A percentile compares a stretch with the other conserved stretches of the same genome.
Evolutionary conservation across 306 rosid species (phyloP).

Genomic region (Inga oerstediana): DNA sequence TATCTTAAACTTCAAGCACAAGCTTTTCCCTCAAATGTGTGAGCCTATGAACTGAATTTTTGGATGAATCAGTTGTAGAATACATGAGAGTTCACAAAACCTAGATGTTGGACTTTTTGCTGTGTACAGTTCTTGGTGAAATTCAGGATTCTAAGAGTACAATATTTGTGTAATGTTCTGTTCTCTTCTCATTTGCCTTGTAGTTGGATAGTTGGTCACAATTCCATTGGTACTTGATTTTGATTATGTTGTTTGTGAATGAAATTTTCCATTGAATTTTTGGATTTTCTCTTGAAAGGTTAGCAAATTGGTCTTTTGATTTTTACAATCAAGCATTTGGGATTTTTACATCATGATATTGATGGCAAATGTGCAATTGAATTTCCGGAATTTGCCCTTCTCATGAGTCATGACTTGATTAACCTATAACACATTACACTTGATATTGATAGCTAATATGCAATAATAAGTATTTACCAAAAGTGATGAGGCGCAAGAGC

Average conservation of each 20-base stretch:
- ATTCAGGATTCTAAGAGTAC: conserved; percentile 11
- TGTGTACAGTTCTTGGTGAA: conserved; percentile 1
- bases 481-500: too few species aligned
- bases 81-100: not conserved
- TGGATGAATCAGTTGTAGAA: conserved; percentile 33
- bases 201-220: conserved; percentile 8
- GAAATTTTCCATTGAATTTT: not conserved
- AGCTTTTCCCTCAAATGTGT: conserved; percentile 21
- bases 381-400: too few species aligned
- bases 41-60: conserved; percentile 15
- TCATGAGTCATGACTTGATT: too few species aligned
- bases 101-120: not conserved
- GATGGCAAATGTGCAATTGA: too few species aligned
- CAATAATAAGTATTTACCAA: too few species aligned
- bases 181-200: conserved; percentile 21
- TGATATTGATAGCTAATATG: too few species aligned
- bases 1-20: conserved; percentile 24
- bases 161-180: not conserved
- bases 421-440: too few species aligned
- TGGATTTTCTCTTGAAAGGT: not conserved
- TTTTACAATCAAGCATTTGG: too few species aligned
- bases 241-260: not conserved
- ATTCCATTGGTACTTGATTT: conserved; percentile 22
- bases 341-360: too few species aligned
- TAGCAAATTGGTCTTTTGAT: too few species aligned